These are phyloP conservation scores for Aspergillus candidus DNA, from an alignment of 2,329 filamentous ascomycete genomes.

Conservation along the genomic window DNA sequence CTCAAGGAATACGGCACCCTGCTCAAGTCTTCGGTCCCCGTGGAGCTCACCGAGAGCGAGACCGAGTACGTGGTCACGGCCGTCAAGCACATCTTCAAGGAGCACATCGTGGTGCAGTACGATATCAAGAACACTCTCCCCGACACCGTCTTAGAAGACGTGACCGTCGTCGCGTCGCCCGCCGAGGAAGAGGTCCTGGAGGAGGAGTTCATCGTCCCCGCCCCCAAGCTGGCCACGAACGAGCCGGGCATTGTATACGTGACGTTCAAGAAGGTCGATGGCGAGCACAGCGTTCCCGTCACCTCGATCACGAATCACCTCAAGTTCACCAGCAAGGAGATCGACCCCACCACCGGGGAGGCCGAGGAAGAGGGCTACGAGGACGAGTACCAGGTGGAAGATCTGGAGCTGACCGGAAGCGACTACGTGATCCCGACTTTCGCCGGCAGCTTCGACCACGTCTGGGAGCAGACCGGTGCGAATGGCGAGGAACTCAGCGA, in stretches of 20 bases:
- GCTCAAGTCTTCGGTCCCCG: constrained; percentile 79
- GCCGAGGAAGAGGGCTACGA: constrained; percentile 91
- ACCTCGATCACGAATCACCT: constrained; percentile 85
- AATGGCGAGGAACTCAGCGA: constrained; percentile 84
- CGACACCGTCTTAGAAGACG: constrained; percentile 83
- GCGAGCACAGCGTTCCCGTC: constrained; percentile 69
- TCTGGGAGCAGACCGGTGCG: constrained; percentile 92
- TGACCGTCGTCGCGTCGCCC: constrained; percentile 74
- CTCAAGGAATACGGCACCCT: constrained; percentile 83
- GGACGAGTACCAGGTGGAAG: constrained; percentile 94
- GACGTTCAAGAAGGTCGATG: constrained; percentile 77
- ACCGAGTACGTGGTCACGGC: constrained; percentile 94
- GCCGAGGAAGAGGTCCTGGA: constrained; percentile 67
- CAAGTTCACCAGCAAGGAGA: constrained; percentile 97
- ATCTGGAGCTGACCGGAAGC: constrained; percentile 82
- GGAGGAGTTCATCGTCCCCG: constrained; percentile 90
- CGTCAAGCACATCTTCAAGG: constrained; percentile 97
- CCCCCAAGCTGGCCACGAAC: constrained; percentile 72
- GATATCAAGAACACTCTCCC: constrained; percentile 96
- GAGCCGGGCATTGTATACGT: constrained; percentile 93
- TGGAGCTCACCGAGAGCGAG: constrained; percentile 93
- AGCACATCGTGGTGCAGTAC: constrained; percentile 91
- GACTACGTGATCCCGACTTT: constrained; percentile 94
- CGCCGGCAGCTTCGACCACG: constrained; percentile 87
- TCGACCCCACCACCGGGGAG: constrained; percentile 88